phyloP scores from a whole-genome alignment of 257 asterid species.

The Lithospermum erythrorhizon region DNA sequence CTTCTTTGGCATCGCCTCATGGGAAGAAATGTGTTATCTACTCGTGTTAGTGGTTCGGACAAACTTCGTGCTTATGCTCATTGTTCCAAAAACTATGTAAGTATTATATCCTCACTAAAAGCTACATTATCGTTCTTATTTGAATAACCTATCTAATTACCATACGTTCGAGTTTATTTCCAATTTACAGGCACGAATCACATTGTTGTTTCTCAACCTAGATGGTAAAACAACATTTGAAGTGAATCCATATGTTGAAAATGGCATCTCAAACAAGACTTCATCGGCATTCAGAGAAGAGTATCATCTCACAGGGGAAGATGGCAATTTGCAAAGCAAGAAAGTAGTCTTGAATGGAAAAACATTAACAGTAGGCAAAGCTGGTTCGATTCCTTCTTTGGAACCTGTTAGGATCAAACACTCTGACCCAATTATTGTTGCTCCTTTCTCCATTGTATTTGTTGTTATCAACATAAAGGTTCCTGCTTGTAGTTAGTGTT shows the following conservation, averaged over 20 bases:
- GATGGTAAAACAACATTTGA: constrained; percentile 39
- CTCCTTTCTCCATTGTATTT: constrained; percentile 70
- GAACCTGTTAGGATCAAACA: constrained; percentile 33
- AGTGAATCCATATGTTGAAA: constrained; percentile 29
- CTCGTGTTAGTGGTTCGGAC: constrained; percentile 41
- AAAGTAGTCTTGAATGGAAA: constrained; percentile 64
- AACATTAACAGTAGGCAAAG: constrained; percentile 29
- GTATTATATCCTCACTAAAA: constrained; percentile 8
- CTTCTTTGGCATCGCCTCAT: constrained; percentile 90
- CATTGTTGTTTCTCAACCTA: constrained; percentile 70
- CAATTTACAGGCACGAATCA: constrained; percentile 44
- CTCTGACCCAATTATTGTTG: constrained; percentile 36
- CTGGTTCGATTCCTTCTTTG: constrained; percentile 51
- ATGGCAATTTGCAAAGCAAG: constrained; percentile 70
- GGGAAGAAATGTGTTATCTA: constrained; percentile 59
- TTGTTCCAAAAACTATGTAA: constrained; percentile 65
- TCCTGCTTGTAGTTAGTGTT: constrained; percentile 30
- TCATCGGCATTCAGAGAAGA: constrained; percentile 40
- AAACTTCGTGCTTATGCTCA: constrained; percentile 66
- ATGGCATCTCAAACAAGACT: constrained; percentile 20
- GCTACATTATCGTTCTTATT: background rate
- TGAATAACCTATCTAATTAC: background rate
- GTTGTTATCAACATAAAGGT: constrained; percentile 32
- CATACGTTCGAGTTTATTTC: no score
- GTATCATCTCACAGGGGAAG: constrained; percentile 61